These are phyloP conservation scores for Penicillium diatomitis DNA, from an alignment of 495 filamentous ascomycete genomes.

Conservation along the genomic window DNA sequence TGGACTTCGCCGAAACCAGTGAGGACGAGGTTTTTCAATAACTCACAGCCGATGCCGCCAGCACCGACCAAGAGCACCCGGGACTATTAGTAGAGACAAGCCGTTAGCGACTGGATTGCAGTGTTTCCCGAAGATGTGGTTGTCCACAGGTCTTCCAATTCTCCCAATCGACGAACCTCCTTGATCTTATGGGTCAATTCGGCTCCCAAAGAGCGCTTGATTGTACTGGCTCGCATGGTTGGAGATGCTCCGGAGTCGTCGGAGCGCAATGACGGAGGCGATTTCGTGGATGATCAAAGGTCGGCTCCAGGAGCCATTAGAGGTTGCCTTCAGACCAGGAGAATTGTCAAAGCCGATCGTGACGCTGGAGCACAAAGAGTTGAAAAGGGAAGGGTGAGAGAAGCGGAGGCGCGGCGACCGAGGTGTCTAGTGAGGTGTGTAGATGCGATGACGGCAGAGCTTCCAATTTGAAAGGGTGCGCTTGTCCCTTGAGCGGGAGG, in stretches of 20 bases:
- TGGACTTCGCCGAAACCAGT: conserved; percentile 92
- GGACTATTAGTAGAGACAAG: conserved; percentile 42
- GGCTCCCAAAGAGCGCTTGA: conserved; percentile 53
- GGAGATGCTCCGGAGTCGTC: conserved; percentile 7
- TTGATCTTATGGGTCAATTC: conserved; percentile 52
- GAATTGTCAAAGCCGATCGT: too few species aligned
- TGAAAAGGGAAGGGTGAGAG: not conserved
- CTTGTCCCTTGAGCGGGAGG: not conserved
- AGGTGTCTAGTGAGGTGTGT: conserved; percentile 1
- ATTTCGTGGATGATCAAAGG: too few species aligned
- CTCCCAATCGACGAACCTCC: conserved; percentile 40
- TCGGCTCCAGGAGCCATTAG: too few species aligned
- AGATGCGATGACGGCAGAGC: conserved; percentile 19
- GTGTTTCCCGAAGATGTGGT: too few species aligned
- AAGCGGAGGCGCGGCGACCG: conserved; percentile 13
- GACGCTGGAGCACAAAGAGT: too few species aligned
- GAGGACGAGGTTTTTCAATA: conserved; percentile 92
- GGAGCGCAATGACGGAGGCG: not conserved
- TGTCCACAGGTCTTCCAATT: not conserved
- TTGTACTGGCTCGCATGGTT: conserved; percentile 47
- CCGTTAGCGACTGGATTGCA: too few species aligned
- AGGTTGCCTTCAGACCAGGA: too few species aligned
- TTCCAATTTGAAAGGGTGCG: not conserved
- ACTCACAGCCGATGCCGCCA: conserved; percentile 94
- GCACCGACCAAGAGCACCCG: conserved; percentile 91